Evolutionary conservation across 2,329 filamentous ascomycete species (phyloP).

Genomic region (Penicillium sclerotigenum): DNA sequence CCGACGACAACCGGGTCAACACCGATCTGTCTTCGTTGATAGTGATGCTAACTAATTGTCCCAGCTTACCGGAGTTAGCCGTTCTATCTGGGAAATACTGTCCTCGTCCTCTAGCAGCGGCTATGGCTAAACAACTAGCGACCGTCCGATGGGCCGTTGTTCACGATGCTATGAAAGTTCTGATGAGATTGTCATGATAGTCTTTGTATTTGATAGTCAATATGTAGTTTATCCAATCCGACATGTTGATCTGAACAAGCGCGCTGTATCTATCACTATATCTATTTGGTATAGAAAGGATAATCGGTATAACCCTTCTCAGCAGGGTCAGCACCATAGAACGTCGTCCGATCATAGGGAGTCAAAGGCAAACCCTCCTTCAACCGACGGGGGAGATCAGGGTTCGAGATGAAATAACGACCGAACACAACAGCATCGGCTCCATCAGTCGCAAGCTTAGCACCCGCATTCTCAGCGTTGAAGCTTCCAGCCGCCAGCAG

Average conservation of each 20-base stretch:
- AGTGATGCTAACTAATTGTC: slow-evolving; percentile 36
- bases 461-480: slow-evolving; percentile 20
- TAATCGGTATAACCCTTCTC: slow-evolving; percentile 42
- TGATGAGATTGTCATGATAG: slow-evolving; percentile 32
- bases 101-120: slow-evolving; percentile 53
- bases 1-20: slow-evolving; percentile 37
- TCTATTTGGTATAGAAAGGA: slow-evolving; percentile 28
- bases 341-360: slow-evolving; percentile 41
- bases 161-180: slow-evolving; percentile 59
- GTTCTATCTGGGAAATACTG: slow-evolving; percentile 45
- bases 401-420: slow-evolving; percentile 44
- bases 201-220: background rate
- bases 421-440: slow-evolving; percentile 37
- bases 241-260: background rate
- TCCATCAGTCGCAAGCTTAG: slow-evolving; percentile 18
- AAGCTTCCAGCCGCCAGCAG: slow-evolving; percentile 35
- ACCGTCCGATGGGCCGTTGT: slow-evolving; percentile 62
- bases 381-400: slow-evolving; percentile 42
- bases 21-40: slow-evolving; percentile 35
- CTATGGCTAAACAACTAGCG: slow-evolving; percentile 55
- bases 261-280: background rate
- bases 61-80: slow-evolving; percentile 35
- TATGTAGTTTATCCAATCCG: background rate
- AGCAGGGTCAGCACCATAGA: slow-evolving; percentile 38
- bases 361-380: slow-evolving; percentile 36